Evolutionary conservation across 2,329 filamentous ascomycete genomes (phyloP), one percentile per base, ranked within the genome.

Genomic region (Trichoderma guizhouense): DNA sequence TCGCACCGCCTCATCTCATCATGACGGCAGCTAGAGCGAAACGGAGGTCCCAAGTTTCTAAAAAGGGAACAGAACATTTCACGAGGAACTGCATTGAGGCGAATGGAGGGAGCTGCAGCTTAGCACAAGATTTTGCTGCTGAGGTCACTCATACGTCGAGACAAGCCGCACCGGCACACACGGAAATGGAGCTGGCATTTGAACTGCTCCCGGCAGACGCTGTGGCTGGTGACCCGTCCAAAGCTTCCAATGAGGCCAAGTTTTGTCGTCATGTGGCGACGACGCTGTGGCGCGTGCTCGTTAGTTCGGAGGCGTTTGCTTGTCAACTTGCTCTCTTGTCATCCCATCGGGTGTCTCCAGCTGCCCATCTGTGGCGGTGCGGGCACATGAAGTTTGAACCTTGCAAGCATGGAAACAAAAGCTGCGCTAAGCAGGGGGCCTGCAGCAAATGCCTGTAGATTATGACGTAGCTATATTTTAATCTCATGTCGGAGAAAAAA

Each of bases 121-220:
- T 36, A 3, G 34, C 26, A 32, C 18, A 6, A 55, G 43, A 51
- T 51, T 51, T n/a, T 21, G 18, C n/a, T 55, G 67, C 43, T 71
- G 69, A 71, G 69, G 69, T 71, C 69, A 71, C 69, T 71, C 62
- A 51, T 71, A 71, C 69, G 69, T 66, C 62, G 53, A 24, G 28
- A 15, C 36, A 71, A 58, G 43, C 60, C 68, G 60, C 68, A 61
- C 47, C 66, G 66, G 66, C 55, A 53, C 18, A 53, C 26, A 69
- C 66, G 66, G 66, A 69, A 62, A 61, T 57, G 63, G 47, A 53
- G 5, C 5, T 53, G n/a, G 30, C 47, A 26, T 34, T 32, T 53
- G 36, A 28, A 43, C 36, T 57, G 15, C n/a, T 36, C 34, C 39
- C 36, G 53, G 58, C 24, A 58, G 12, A 34, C 57, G 30, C 61